These are phyloP conservation scores for Sordaria brevicollis DNA, from an alignment of 495 filamentous ascomycete genomes.

Conservation along the genomic window DNA sequence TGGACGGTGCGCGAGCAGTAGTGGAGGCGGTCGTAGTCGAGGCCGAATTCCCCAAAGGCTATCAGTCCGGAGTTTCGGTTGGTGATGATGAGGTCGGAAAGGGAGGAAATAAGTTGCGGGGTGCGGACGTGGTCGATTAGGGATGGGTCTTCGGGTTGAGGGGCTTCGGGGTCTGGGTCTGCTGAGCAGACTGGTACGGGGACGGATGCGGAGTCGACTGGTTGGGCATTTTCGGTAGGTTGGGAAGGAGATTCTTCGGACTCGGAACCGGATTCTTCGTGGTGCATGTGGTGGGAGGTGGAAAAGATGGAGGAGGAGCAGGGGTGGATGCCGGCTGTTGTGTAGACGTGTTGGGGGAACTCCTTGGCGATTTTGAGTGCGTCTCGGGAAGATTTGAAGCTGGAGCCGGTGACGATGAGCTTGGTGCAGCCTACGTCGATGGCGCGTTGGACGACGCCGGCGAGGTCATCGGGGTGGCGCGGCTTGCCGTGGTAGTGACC, in stretches of 20 bases:
- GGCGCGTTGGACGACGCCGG: constrained; percentile 66
- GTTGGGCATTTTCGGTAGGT: not conserved
- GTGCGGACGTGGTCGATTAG: constrained; percentile 23
- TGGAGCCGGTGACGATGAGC: constrained; percentile 89
- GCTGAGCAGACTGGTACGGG: constrained; percentile 16
- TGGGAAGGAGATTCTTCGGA: constrained; percentile 4
- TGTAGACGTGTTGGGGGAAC: constrained; percentile 56
- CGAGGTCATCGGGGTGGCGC: constrained; percentile 69
- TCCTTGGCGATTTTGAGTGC: constrained; percentile 63
- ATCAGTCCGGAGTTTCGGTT: constrained; percentile 39
- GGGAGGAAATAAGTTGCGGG: constrained; percentile 42
- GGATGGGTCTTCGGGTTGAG: constrained; percentile 29
- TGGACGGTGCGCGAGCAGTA: constrained; percentile 68
- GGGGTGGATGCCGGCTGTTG: constrained; percentile 89
- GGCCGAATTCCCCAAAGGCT: constrained; percentile 90
- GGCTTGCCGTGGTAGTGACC: constrained; percentile 77
- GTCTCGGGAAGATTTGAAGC: constrained; percentile 63
- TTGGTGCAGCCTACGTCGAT: constrained; percentile 68
- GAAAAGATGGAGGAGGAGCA: constrained; percentile 64
- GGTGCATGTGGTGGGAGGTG: constrained; percentile 45
- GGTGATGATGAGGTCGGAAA: constrained; percentile 42
- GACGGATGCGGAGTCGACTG: constrained; percentile 24
- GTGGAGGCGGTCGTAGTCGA: constrained; percentile 88
- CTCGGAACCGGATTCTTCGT: constrained; percentile 25
- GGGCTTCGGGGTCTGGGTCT: constrained; percentile 28